Evolutionary conservation across 768 basidiomycete species (phyloP), one percentile per base, ranked within the genome.

Genomic region (Chlorophyllum brunneum): DNA sequence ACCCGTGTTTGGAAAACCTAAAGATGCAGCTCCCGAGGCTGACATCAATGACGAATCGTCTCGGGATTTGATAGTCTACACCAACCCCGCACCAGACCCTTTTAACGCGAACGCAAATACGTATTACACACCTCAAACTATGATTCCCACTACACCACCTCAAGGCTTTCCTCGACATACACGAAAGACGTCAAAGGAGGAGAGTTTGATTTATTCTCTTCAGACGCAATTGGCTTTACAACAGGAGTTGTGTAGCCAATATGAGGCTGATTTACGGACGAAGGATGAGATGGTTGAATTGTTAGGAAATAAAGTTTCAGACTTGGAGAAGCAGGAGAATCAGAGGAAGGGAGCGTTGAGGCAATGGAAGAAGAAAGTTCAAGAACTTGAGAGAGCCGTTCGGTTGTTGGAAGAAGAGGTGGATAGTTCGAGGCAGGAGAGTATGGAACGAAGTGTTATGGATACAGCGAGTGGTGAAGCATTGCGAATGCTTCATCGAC

Each of bases 361-460:
- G 33, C 69, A 69, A 15, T 89, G 87, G 84, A 86, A 83, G 71
- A 87, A 86, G 71, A 88, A 87, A 57, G 84, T 90, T 2, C 73
- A 74, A 48, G 87, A 90, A 56, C 69, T 92, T 41, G 88, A 92
- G 68, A 77, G 73, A 56, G 72, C 80, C 54, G 83, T 84, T 47
- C 76, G 82, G 13, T 69, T 73, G 51, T 73, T 86, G 26, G 88
- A 95, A 71, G 92, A 95, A 63, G 88, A 95, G 63, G 88, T 95
- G 24, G 95, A 98, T 55, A 75, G 80, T 5, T 87, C 86, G 37
- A 76, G 92, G 34, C 83, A 88, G 58, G 89, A 90, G 61, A 89
- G 85, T 60, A 71, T 92, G 66, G 86, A 88, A 54, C 72, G 85
- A 16, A 88, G 91, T 56, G 69, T 95, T 34, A 94, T 95, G 76